Evolutionary conservation across 108 stramenopile species (phyloP).

Genomic region (Epithemia pelagica): DNA sequence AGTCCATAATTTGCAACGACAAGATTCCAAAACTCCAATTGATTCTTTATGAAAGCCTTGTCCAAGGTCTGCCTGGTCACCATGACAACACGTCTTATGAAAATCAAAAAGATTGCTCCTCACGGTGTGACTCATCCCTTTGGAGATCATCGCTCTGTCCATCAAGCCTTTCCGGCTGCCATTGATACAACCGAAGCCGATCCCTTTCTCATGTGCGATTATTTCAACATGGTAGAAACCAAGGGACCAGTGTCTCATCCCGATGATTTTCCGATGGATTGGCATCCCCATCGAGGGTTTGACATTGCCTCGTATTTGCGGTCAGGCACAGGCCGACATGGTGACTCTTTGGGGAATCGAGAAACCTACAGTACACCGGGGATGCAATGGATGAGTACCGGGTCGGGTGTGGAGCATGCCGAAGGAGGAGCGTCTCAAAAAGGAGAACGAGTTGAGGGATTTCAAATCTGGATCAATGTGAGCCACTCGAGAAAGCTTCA

Average conservation of each 20-base stretch:
- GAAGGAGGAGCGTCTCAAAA: conserved; percentile 39
- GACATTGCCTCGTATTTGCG: conserved; percentile 42
- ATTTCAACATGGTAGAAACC: conserved; percentile 26
- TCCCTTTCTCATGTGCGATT: conserved; percentile 67
- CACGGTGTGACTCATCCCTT: conserved; percentile 45
- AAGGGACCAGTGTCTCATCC: conserved; percentile 7
- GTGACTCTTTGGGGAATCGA: conserved; percentile 46
- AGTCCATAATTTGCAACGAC: too few relatives aligned
- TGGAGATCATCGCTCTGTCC: conserved; percentile 45
- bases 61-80: too few relatives aligned
- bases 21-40: too few relatives aligned
- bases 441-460: conserved; percentile 23
- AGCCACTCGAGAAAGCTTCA: conserved; percentile 31
- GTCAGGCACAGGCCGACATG: conserved; percentile 35
- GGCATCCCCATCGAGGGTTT: conserved; percentile 59
- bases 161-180: conserved; percentile 43
- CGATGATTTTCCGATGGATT: conserved; percentile 49
- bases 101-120: conserved; percentile 18
- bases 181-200: conserved; percentile 31
- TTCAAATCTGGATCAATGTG: conserved; percentile 52
- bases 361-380: conserved; percentile 43
- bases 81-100: conserved; percentile 18
- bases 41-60: too few relatives aligned
- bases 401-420: conserved; percentile 49
- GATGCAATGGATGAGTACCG: conserved; percentile 57